Conservation (phyloP, 805 yeast species). For the Starmerella geochares region DNA sequence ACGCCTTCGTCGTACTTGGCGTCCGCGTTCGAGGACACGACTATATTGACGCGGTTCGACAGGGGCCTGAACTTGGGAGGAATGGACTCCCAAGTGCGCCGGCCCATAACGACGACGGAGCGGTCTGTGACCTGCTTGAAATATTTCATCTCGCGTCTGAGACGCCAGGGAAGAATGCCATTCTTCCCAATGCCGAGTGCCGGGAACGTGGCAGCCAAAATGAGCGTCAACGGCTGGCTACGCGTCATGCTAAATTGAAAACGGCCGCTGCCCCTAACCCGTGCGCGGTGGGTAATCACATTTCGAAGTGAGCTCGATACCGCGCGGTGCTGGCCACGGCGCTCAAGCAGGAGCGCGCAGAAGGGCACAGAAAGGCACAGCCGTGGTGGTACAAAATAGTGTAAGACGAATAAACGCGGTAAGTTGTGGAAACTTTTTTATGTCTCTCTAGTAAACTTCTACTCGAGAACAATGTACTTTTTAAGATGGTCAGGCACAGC, state of each 20-base stretch:
- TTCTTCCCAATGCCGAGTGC: constrained; percentile 72
- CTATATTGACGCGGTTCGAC: constrained; percentile 61
- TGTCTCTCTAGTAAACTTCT: neutral
- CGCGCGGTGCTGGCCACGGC: no score
- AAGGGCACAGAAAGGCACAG: no score
- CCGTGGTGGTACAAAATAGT: no score
- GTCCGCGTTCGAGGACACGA: constrained; percentile 46
- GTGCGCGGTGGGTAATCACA: no score
- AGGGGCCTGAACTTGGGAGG: constrained; percentile 78
- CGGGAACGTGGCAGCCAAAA: constrained; percentile 82
- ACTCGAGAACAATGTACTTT: constrained; percentile 48
- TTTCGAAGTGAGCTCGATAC: no score
- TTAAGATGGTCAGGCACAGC: constrained; percentile 60
- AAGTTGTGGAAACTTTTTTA: no score
- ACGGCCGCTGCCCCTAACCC: constrained; percentile 2
- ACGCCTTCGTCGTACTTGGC: constrained; percentile 27
- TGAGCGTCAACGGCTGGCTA: constrained; percentile 38
- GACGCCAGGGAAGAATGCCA: constrained; percentile 80
- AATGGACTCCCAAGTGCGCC: constrained; percentile 91
- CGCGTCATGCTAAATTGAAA: constrained; percentile 3
- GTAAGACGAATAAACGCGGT: neutral
- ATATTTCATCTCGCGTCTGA: constrained; percentile 73
- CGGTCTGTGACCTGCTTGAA: constrained; percentile 61
- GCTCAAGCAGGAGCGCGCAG: no score
- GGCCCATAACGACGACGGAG: constrained; percentile 76